phyloP scores from a whole-genome alignment of 208 protist species.

The Crithidia brevicula region DNA sequence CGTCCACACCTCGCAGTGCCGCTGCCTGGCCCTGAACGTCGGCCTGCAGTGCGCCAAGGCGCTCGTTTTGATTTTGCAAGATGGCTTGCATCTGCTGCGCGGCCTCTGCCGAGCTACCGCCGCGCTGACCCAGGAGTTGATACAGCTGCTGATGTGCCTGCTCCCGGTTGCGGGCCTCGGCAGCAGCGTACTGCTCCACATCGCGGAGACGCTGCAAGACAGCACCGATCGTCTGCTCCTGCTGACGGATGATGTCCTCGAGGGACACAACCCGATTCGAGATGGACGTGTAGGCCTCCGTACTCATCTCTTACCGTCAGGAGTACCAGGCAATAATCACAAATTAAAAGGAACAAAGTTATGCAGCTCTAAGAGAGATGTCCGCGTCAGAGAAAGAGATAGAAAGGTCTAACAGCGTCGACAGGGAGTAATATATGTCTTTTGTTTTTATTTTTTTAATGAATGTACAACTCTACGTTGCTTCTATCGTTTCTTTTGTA shows the following conservation, averaged over 20 bases:
- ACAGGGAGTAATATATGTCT: too few relatives aligned
- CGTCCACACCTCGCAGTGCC: conserved; percentile 49
- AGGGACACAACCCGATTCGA: conserved; percentile 71
- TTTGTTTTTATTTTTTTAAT: too few relatives aligned
- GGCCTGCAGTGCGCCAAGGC: conserved; percentile 61
- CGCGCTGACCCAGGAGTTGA: conserved; percentile 35
- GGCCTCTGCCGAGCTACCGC: conserved; percentile 18
- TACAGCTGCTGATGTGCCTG: conserved; percentile 56
- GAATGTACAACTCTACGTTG: too few relatives aligned
- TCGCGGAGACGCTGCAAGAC: conserved; percentile 76
- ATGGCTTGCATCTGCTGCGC: conserved; percentile 26
- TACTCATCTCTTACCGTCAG: conserved; percentile 10
- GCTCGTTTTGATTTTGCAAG: conserved; percentile 54
- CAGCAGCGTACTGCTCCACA: conserved; percentile 75
- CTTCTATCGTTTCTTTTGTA: too few relatives aligned
- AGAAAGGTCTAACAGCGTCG: conserved; percentile 16
- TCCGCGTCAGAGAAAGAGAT: too few relatives aligned
- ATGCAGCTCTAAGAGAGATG: too few relatives aligned
- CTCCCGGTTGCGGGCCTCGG: conserved; percentile 50
- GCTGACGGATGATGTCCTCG: conserved; percentile 80
- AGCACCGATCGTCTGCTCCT: conserved; percentile 62
- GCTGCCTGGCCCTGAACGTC: conserved; percentile 51
- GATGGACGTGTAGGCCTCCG: conserved; percentile 50
- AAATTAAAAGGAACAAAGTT: conserved; percentile 17
- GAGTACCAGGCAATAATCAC: conserved; percentile 1